phyloP scores from a whole-genome alignment of 306 rosid genomes.

The Cucumis cinereus region DNA sequence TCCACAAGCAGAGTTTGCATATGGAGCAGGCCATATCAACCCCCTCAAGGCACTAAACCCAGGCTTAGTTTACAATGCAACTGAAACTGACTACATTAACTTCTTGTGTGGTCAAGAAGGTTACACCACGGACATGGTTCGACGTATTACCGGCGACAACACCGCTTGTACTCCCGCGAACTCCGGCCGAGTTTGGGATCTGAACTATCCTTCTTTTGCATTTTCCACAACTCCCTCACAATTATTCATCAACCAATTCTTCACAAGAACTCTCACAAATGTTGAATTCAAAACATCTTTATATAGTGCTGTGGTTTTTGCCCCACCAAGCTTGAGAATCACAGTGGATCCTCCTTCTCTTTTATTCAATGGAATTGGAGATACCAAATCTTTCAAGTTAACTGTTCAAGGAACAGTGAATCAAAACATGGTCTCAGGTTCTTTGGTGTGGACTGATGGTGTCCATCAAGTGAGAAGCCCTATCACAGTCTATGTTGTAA shows the following conservation, averaged over 20 bases:
- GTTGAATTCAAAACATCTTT: conserved; percentile 7
- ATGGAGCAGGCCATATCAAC: conserved; percentile 26
- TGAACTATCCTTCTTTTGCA: conserved; percentile 36
- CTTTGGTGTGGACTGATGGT: not conserved
- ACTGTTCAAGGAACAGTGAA: not conserved
- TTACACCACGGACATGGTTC: not conserved
- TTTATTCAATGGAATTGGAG: not conserved
- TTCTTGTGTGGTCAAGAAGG: conserved; percentile 25
- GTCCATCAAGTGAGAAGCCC: not conserved
- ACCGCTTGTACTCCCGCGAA: conserved; percentile 4
- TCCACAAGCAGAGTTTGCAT: conserved; percentile 22
- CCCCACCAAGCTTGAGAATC: not conserved
- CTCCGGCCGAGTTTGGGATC: not conserved
- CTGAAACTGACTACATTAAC: not conserved
- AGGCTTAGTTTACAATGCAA: conserved; percentile 23
- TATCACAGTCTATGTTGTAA: not conserved
- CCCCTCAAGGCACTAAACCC: conserved; percentile 18
- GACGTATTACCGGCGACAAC: conserved; percentile 8
- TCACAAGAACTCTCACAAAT: conserved; percentile 21
- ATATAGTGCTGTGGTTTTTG: not conserved
- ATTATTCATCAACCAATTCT: not conserved
- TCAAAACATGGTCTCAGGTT: not conserved
- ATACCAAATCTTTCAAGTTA: not conserved
- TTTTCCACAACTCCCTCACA: not conserved
- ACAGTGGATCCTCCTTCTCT: not conserved